Percentiles rank a stretch among this genome's conserved stretches.
phyloP scores from a whole-genome alignment of 192 early-diverging fungal species.

The Endogone sp. region DNA sequence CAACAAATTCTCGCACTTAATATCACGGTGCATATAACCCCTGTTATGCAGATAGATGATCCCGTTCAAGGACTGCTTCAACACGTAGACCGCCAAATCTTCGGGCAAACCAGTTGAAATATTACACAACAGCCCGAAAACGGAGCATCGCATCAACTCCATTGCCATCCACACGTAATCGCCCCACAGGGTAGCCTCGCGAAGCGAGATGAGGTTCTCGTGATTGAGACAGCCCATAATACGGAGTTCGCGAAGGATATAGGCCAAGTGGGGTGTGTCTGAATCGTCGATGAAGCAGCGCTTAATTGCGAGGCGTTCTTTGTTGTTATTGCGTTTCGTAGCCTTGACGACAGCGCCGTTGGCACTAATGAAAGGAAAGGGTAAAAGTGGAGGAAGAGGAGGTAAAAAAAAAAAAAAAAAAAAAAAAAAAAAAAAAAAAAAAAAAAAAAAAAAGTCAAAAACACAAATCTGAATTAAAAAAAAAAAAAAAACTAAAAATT shows the following conservation, averaged over 20 bases:
- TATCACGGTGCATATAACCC: constrained; percentile 46
- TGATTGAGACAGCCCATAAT: constrained; percentile 37
- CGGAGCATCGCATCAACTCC: constrained; percentile 37
- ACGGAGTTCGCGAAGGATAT: constrained; percentile 30
- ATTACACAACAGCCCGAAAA: constrained; percentile 31
- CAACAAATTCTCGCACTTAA: constrained; percentile 44
- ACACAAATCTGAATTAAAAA: not conserved
- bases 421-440: constrained; percentile 3
- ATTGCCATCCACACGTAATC: constrained; percentile 42
- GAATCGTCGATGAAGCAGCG: constrained; percentile 36
- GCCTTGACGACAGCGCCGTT: constrained; percentile 35
- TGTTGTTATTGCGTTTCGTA: constrained; percentile 17
- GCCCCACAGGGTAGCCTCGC: constrained; percentile 29
- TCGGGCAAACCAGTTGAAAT: constrained; percentile 34
- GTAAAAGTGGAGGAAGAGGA: not conserved
- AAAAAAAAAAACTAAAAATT: not conserved
- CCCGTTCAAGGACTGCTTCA: constrained; percentile 35
- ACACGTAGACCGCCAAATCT: constrained; percentile 26
- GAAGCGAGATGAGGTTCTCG: constrained; percentile 25
- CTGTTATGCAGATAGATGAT: constrained; percentile 36
- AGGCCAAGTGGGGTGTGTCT: constrained; percentile 33
- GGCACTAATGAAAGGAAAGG: constrained; percentile 5
- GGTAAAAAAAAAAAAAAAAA: not conserved
- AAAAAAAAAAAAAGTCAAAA: not conserved
- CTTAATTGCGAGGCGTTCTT: constrained; percentile 31